Conservation (phyloP, 768 basidiomycete species). For the Kwoniella pini region DNA sequence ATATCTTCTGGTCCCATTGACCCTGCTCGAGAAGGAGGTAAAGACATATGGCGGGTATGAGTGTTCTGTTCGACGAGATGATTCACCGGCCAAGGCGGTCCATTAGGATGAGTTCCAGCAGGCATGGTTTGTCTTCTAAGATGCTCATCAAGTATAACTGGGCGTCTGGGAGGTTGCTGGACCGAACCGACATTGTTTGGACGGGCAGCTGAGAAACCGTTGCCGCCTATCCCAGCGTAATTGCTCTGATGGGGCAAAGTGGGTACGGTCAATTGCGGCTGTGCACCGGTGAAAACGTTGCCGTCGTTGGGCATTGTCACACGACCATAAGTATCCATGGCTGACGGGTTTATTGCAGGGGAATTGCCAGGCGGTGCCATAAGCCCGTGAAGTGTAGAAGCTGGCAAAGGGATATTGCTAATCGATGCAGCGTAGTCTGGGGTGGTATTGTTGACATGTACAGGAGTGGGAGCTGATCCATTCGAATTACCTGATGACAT, state of each 20-base stretch:
- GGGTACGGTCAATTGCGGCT: background rate
- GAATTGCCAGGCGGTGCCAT: constrained; percentile 8
- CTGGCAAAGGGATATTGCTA: background rate
- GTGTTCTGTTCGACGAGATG: constrained; percentile 10
- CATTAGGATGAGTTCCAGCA: background rate
- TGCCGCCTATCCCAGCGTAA: background rate
- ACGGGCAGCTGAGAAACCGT: background rate
- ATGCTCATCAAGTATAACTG: constrained; percentile 11
- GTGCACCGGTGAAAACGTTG: constrained; percentile 1
- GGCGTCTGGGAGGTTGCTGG: constrained; percentile 4
- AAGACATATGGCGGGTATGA: constrained; percentile 35
- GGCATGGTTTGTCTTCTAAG: constrained; percentile 13
- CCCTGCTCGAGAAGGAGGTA: constrained; percentile 45
- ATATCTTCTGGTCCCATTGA: constrained; percentile 71
- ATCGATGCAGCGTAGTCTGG: constrained; percentile 18
- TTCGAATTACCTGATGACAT: constrained; percentile 25
- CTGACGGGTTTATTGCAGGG: background rate
- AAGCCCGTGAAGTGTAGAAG: background rate
- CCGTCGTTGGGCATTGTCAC: background rate
- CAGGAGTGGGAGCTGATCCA: constrained; percentile 22
- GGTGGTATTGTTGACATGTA: constrained; percentile 4
- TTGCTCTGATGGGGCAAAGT: background rate
- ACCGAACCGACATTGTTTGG: background rate
- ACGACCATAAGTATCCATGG: constrained; percentile 10
- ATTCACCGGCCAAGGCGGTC: background rate